These are phyloP conservation scores for Cercospora beticola DNA, from an alignment of 2,329 filamentous ascomycete species.

Conservation along the genomic window DNA sequence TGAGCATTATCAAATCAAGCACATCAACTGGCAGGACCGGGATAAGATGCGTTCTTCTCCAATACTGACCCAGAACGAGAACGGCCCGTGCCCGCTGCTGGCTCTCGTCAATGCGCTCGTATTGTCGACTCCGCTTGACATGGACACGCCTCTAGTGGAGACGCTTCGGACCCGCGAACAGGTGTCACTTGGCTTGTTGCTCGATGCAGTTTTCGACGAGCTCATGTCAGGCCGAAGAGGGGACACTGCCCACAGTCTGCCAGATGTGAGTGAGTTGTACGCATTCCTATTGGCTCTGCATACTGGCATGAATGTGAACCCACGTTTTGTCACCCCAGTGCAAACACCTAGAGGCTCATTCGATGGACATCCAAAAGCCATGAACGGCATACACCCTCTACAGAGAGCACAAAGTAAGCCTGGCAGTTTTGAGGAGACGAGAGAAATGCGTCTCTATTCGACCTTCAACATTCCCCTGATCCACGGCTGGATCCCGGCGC, in stretches of 20 bases:
- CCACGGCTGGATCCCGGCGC: constrained; percentile 86
- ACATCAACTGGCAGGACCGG: constrained; percentile 77
- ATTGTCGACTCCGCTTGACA: constrained; percentile 70
- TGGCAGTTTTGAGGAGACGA: constrained; percentile 84
- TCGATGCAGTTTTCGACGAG: constrained; percentile 91
- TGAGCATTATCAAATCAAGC: constrained; percentile 92
- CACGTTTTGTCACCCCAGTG: constrained; percentile 67
- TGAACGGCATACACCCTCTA: constrained; percentile 39
- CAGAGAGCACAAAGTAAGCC: constrained; percentile 47
- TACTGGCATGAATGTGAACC: constrained; percentile 98
- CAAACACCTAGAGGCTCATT: constrained; percentile 27
- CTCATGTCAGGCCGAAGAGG: constrained; percentile 75
- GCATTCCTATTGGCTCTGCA: constrained; percentile 83
- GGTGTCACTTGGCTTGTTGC: constrained; percentile 78
- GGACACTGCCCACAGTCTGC: constrained; percentile 64
- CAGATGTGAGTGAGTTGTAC: constrained; percentile 86
- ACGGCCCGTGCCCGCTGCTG: constrained; percentile 89
- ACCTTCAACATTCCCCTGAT: constrained; percentile 86
- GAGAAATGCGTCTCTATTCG: constrained; percentile 86
- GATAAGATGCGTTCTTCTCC: constrained; percentile 74
- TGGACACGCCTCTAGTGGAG: constrained; percentile 71
- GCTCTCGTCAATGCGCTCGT: constrained; percentile 91
- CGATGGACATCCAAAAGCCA: constrained; percentile 34
- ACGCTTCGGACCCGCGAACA: constrained; percentile 78
- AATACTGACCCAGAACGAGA: constrained; percentile 87